Percentiles rank a stretch among this genome's conserved stretches.
Conservation (phyloP, 148 eudicot genomes). For the Camellia sinensis region DNA sequence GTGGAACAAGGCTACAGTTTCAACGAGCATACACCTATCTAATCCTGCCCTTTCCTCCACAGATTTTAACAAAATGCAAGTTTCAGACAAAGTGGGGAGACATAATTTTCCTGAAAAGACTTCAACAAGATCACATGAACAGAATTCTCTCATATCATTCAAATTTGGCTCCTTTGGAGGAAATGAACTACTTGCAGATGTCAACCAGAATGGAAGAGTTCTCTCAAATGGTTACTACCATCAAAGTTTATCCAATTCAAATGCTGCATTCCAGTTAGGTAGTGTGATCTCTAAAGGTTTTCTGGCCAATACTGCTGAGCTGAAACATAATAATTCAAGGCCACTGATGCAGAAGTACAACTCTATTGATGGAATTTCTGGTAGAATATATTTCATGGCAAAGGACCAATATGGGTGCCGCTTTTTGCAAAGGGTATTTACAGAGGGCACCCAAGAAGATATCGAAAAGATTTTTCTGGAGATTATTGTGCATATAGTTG, state of each 20-base stretch:
- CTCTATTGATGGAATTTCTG: constrained; percentile 29
- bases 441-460: constrained; percentile 34
- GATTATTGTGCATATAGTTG: constrained; percentile 32
- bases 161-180: constrained; percentile 27
- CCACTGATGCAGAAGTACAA: constrained; percentile 20
- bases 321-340: constrained; percentile 20
- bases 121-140: constrained; percentile 25
- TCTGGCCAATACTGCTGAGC: constrained; percentile 10
- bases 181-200: constrained; percentile 16
- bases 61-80: constrained; percentile 12
- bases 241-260: not conserved
- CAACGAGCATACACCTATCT: constrained; percentile 12
- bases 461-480: constrained; percentile 31
- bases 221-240: constrained; percentile 20
- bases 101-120: constrained; percentile 25
- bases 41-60: constrained; percentile 11
- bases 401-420: constrained; percentile 44
- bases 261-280: constrained; percentile 16
- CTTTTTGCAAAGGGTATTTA: constrained; percentile 36
- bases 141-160: constrained; percentile 24
- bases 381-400: constrained; percentile 33
- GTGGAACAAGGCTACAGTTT: constrained; percentile 13
- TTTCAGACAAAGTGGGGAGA: constrained; percentile 19
- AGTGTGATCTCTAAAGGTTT: not conserved
- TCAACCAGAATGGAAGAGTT: constrained; percentile 23